phyloP scores from a whole-genome alignment of 495 filamentous ascomycete species.

The Venustampulla echinocandica region DNA sequence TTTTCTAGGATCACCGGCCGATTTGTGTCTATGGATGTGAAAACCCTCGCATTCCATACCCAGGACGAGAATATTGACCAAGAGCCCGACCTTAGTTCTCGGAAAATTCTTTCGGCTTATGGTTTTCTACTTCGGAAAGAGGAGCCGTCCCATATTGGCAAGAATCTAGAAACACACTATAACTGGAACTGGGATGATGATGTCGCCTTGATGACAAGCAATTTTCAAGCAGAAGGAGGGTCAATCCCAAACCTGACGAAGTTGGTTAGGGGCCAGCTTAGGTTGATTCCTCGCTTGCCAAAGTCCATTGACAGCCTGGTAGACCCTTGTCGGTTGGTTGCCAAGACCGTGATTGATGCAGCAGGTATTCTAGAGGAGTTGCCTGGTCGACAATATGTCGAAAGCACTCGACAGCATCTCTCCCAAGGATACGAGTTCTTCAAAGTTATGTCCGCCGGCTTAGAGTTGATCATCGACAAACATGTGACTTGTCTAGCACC shows the following conservation, averaged over 20 bases:
- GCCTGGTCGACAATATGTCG: neutral
- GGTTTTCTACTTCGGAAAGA: constrained; percentile 25
- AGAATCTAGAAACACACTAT: constrained; percentile 23
- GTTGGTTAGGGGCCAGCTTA: constrained; percentile 27
- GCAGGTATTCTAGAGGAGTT: constrained; percentile 7
- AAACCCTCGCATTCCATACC: constrained; percentile 22
- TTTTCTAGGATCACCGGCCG: constrained; percentile 20
- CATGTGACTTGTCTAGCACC: constrained; percentile 36
- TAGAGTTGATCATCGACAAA: constrained; percentile 38
- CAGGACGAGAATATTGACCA: constrained; percentile 10
- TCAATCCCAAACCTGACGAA: constrained; percentile 13
- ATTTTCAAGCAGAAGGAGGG: constrained; percentile 25
- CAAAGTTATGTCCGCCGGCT: constrained; percentile 28
- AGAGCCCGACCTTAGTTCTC: constrained; percentile 25
- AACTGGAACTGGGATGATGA: constrained; percentile 27
- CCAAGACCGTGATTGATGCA: constrained; percentile 26
- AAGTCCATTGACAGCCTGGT: constrained; percentile 35
- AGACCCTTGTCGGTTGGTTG: constrained; percentile 27
- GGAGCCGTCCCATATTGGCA: constrained; percentile 21
- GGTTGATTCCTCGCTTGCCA: constrained; percentile 30
- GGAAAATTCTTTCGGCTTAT: constrained; percentile 24
- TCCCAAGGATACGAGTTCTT: constrained; percentile 32
- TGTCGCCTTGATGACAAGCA: constrained; percentile 21
- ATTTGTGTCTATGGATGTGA: constrained; percentile 26
- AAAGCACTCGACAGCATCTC: constrained; percentile 21